Evolutionary conservation across 2,329 filamentous ascomycete genomes (phyloP).

Genomic region (Aureobasidium sp.): DNA sequence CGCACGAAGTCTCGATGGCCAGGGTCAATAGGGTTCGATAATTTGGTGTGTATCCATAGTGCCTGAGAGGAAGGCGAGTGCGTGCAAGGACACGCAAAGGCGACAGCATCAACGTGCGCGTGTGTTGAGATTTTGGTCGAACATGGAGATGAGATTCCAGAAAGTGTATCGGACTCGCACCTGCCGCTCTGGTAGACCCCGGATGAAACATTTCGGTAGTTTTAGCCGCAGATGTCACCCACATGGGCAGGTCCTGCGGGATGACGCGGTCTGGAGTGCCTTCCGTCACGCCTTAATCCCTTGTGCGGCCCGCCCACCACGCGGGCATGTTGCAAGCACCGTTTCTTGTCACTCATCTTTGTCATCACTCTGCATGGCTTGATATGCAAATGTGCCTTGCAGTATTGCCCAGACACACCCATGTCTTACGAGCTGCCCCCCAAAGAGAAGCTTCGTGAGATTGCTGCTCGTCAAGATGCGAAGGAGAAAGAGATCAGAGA

Average conservation of each 20-base stretch:
- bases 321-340: not conserved
- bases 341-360: not conserved
- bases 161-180: not conserved
- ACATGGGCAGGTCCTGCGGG: not conserved
- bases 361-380: not conserved
- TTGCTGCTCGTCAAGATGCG: conserved; percentile 29
- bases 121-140: not conserved
- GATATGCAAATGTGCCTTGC: not conserved
- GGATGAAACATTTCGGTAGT: not conserved
- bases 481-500: conserved; percentile 22
- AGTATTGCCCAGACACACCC: not conserved
- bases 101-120: conserved; percentile 8
- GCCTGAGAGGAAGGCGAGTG: not conserved
- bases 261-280: not conserved
- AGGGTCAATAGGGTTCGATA: conserved; percentile 36
- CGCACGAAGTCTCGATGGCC: conserved; percentile 80
- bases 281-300: not conserved
- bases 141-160: not conserved
- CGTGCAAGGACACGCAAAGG: conserved; percentile 1
- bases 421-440: conserved; percentile 23
- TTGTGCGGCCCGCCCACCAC: not conserved
- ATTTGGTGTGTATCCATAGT: not conserved
- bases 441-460: conserved; percentile 27
- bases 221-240: not conserved
- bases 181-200: not conserved